phyloP scores from a whole-genome alignment of 192 early-diverging fungal species.

The Rhizoclosmatium sp. region DNA sequence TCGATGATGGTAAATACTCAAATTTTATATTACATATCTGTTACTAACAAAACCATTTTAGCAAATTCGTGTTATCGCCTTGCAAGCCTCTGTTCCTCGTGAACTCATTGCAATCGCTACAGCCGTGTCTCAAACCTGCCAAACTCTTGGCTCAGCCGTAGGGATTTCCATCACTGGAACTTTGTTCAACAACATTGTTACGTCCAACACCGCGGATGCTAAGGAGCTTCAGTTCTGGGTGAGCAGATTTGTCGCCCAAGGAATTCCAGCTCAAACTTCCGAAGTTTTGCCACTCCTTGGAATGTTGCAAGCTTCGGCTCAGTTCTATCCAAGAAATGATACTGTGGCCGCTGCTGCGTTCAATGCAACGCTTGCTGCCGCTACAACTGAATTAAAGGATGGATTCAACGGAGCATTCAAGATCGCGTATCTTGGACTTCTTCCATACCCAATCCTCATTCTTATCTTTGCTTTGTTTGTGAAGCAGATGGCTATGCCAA shows the following conservation, averaged over 20 bases:
- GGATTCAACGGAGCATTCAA: conserved; percentile 40
- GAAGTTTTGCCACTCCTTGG: conserved; percentile 4
- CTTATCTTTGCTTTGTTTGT: conserved; percentile 48
- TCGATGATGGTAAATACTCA: conserved; percentile 50
- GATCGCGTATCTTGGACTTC: conserved; percentile 24
- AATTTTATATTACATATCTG: too few relatives aligned
- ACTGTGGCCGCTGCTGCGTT: conserved; percentile 23
- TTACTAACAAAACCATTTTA: too few relatives aligned
- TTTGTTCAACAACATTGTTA: conserved; percentile 34
- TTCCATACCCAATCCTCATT: conserved; percentile 52
- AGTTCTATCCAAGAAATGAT: conserved; percentile 10
- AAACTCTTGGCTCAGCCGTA: conserved; percentile 56
- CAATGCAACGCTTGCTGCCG: conserved; percentile 21
- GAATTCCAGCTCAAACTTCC: not conserved
- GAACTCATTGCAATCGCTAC: conserved; percentile 78
- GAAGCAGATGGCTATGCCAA: conserved; percentile 41
- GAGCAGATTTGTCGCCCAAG: not conserved
- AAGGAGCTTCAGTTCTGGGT: not conserved
- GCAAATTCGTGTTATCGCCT: conserved; percentile 77
- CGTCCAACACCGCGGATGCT: conserved; percentile 46
- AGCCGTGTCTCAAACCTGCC: conserved; percentile 69
- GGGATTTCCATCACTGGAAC: conserved; percentile 34
- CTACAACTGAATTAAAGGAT: conserved; percentile 18
- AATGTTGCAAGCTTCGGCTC: not conserved
- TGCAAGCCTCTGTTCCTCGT: conserved; percentile 73